Percentiles rank a stretch among this genome's conserved stretches.
These are phyloP conservation scores for Coleophoma eucalyptorum DNA, from an alignment of 2,329 filamentous ascomycete species.

Conservation along the genomic window DNA sequence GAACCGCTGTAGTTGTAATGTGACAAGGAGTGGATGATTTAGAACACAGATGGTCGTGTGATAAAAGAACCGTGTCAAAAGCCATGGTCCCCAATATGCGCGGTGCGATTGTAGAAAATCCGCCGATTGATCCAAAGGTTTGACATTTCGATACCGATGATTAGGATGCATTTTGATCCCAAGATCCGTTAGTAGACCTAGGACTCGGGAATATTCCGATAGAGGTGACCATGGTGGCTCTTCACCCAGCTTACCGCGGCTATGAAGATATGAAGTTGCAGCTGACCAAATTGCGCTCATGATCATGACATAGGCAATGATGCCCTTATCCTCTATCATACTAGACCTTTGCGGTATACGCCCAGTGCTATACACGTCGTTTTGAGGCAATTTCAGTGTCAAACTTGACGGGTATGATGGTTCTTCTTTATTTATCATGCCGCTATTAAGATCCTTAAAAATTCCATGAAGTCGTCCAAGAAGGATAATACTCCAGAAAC, in stretches of 20 bases:
- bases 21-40: neutral
- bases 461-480: neutral
- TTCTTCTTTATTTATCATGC: too few relatives aligned
- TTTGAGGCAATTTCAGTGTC: too few relatives aligned
- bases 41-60: neutral
- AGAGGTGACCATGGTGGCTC: neutral
- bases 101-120: neutral
- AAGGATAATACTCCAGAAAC: neutral
- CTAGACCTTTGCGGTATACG: neutral
- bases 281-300: neutral
- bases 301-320: neutral
- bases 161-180: neutral
- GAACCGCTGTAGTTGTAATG: neutral
- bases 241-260: neutral
- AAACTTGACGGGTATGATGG: too few relatives aligned
- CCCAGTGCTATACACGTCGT: too few relatives aligned
- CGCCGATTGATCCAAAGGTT: neutral
- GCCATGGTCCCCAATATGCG: neutral
- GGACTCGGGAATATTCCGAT: neutral
- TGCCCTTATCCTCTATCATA: neutral
- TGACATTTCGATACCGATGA: neutral
- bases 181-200: neutral
- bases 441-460: too few relatives aligned
- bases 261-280: neutral
- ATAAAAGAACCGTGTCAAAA: neutral